Percentiles rank a stretch among this genome's conserved stretches.
phyloP scores from a whole-genome alignment of 441 rosid genomes.

The Pelargonium australe region DNA sequence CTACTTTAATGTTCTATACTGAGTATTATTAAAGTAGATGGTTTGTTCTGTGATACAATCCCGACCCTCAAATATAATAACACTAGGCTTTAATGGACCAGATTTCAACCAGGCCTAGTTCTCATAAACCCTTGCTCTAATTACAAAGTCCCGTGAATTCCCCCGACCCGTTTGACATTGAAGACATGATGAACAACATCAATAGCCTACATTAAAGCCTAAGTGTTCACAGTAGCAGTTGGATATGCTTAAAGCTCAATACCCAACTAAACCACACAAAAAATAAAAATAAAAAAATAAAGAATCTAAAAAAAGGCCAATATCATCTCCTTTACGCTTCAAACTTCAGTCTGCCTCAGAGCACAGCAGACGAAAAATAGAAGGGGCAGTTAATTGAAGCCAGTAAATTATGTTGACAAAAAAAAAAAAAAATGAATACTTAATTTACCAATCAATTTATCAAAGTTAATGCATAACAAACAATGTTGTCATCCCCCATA shows the following conservation, averaged over 20 bases:
- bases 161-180: not conserved
- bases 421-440: no score
- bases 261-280: not conserved
- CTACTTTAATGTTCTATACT: not conserved
- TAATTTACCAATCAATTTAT: no score
- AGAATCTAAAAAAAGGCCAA: not conserved
- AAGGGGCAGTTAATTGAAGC: no score
- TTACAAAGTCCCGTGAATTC: not conserved
- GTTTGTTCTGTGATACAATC: no score
- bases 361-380: no score
- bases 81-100: not conserved
- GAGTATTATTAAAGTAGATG: not conserved
- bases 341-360: no score
- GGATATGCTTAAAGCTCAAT: not conserved
- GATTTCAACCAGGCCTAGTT: not conserved
- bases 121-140: not conserved
- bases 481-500: not conserved
- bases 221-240: not conserved
- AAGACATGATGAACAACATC: not conserved
- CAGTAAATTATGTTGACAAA: no score
- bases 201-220: not conserved
- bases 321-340: no score
- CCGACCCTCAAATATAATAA: no score
- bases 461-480: not conserved
- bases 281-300: not conserved